Base-by-base conservation (phyloP, 2,329 filamentous ascomycete species). In the Claviceps arundinis region DNA sequence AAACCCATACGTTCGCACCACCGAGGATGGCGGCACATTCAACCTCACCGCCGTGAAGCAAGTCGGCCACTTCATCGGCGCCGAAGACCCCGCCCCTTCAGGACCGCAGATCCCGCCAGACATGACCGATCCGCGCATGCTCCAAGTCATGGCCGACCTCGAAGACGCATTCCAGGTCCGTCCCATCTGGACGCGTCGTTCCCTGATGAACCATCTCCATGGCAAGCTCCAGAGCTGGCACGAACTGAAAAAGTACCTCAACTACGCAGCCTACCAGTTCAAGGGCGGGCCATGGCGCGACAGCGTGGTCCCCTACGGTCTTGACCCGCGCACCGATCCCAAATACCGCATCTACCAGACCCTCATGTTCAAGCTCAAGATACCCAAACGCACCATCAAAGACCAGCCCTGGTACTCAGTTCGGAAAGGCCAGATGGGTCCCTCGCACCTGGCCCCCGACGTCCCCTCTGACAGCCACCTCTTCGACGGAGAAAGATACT, bases 271-370 rank as follows among this genome's bases (percentile, higher is more conserved):
- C 8, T 98, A 95, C 69, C 88, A 90, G 68, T 96, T 97, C 74
- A 85, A 86, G 54, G 89, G 86, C 22, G 93, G 93, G 0, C 90
- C 93, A 0, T 98, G 89, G 85, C 80, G 89, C 56, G 90, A 97
- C 65, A 84, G 87, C 3, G 81, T 96, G 51, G 81, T 96, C 56
- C 82, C 78, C 47, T 93, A 90, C 65, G 91, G 91, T 9, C 68
- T 95, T 19, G 93, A 98, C 63, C 93, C 93, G 3, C 81, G 93
- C 38, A 77, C 70, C 14, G 84, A 90, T 56, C 82, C 87, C 0
- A 77, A 82, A 52, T 90, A 85, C 63, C 84, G 89, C 37, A 73
- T 81, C 51, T 97, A 95, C 65, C 93, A 98, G 68, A 94, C 89
- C 0, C 74, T 96, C 56, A 85, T 88, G 69, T 95, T 95, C 70